Evolutionary conservation across 306 rosid genomes (phyloP).

Genomic region (Gillenia trifoliata): DNA sequence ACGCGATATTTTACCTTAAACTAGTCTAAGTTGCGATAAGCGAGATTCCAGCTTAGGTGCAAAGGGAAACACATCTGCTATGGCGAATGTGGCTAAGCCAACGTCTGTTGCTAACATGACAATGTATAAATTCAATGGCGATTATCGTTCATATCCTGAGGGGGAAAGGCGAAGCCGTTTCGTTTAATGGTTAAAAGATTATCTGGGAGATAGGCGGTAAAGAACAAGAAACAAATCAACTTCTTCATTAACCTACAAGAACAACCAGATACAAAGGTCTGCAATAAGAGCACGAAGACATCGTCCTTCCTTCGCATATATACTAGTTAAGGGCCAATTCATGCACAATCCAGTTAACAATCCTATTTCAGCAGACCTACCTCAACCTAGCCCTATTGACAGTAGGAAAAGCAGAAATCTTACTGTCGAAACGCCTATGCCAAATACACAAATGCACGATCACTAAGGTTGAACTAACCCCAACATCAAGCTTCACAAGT

Average conservation of each 20-base stretch:
- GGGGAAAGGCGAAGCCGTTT: not conserved
- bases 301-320: slow-evolving; percentile 10
- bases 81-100: not conserved
- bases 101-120: not conserved
- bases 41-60: too few relatives aligned
- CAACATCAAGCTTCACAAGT: slow-evolving; percentile 30
- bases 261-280: not conserved
- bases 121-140: not conserved
- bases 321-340: slow-evolving; percentile 17
- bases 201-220: not conserved
- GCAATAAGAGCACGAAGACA: slow-evolving; percentile 12
- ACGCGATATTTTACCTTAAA: too few relatives aligned
- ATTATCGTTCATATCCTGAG: not conserved
- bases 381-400: slow-evolving; percentile 12
- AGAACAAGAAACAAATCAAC: slow-evolving; percentile 12
- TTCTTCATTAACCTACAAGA: slow-evolving; percentile 11
- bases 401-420: slow-evolving; percentile 14
- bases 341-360: slow-evolving; percentile 1
- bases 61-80: not conserved
- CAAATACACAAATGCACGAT: slow-evolving; percentile 19
- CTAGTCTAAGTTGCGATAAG: not conserved
- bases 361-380: slow-evolving; percentile 18
- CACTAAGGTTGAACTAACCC: slow-evolving; percentile 21
- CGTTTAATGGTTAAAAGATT: not conserved
- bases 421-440: slow-evolving; percentile 11